A percentile compares a stretch with the other conserved stretches of the same genome.
Evolutionary conservation across 371 early-diverging fungal species (phyloP).

Genomic region (Basidiobolus meristosporus): DNA sequence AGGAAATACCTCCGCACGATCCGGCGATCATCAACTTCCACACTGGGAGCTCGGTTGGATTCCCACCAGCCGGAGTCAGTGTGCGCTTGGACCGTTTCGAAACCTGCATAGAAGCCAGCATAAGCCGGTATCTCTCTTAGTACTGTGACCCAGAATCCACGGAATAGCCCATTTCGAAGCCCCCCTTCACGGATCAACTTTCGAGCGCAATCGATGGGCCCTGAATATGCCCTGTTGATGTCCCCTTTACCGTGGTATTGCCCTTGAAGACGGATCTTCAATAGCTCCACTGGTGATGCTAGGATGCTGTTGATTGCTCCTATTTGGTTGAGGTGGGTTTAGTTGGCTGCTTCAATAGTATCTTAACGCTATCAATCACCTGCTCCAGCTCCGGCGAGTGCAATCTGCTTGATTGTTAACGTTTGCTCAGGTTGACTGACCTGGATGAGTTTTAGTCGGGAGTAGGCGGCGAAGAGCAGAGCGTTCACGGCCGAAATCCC

Average conservation of each 20-base stretch:
- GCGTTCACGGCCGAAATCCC: conserved; percentile 73
- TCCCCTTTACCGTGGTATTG: conserved; percentile 29
- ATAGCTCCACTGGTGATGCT: conserved; percentile 62
- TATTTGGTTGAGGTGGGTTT: background rate
- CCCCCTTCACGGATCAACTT: conserved; percentile 43
- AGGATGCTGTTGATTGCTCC: conserved; percentile 46
- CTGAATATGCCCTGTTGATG: conserved; percentile 7
- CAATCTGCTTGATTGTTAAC: conserved; percentile 23
- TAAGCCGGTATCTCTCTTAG: conserved; percentile 66
- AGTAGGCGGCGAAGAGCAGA: conserved; percentile 59
- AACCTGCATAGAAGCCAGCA: conserved; percentile 67
- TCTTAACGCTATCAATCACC: conserved; percentile 11
- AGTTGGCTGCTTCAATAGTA: background rate
- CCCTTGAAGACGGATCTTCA: conserved; percentile 65
- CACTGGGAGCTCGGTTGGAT: conserved; percentile 22
- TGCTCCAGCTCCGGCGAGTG: conserved; percentile 59
- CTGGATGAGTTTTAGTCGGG: conserved; percentile 28
- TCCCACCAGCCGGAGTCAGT: no score
- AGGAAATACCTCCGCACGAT: conserved; percentile 50
- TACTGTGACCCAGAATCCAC: conserved; percentile 63
- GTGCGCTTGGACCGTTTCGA: conserved; percentile 50
- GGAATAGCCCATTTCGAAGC: conserved; percentile 38
- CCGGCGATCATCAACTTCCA: conserved; percentile 50
- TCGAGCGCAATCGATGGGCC: conserved; percentile 45
- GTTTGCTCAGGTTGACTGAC: conserved; percentile 13